Percentiles rank a stretch among this genome's conserved stretches.
Evolutionary conservation across 2,329 filamentous ascomycete species (phyloP).

Genomic region (Aspergillus oerlinghausenensis): DNA sequence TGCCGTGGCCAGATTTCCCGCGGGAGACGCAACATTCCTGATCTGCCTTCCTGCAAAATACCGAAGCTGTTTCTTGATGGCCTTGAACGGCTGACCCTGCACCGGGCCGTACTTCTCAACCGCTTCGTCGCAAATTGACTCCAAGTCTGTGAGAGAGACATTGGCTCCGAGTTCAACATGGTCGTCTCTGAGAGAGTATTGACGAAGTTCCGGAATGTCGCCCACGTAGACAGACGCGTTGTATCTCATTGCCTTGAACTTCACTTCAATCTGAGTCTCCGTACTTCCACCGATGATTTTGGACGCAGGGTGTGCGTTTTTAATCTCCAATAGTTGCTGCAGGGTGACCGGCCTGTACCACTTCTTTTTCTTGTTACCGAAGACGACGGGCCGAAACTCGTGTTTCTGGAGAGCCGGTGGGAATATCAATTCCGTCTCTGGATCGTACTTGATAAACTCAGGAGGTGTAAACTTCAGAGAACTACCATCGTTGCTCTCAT

Average conservation of each 20-base stretch:
- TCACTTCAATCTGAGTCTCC: slow-evolving; percentile 96
- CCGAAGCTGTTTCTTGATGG: slow-evolving; percentile 86
- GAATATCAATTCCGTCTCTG: slow-evolving; percentile 92
- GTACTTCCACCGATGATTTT: slow-evolving; percentile 96
- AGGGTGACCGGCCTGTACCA: slow-evolving; percentile 90
- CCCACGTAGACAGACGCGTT: slow-evolving; percentile 86
- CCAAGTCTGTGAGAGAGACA: slow-evolving; percentile 84
- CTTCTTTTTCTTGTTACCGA: slow-evolving; percentile 89
- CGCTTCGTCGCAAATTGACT: slow-evolving; percentile 75
- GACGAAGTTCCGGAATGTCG: slow-evolving; percentile 82
- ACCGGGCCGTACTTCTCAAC: slow-evolving; percentile 69
- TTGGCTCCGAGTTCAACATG: slow-evolving; percentile 91
- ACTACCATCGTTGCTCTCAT: slow-evolving; percentile 32
- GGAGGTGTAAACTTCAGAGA: slow-evolving; percentile 70
- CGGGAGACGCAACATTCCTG: slow-evolving; percentile 93
- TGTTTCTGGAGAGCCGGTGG: slow-evolving; percentile 80
- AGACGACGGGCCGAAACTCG: slow-evolving; percentile 72
- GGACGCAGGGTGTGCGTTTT: slow-evolving; percentile 73
- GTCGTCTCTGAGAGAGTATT: slow-evolving; percentile 74
- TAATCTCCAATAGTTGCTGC: slow-evolving; percentile 86
- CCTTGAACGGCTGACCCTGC: slow-evolving; percentile 75
- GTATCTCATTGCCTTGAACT: slow-evolving; percentile 93
- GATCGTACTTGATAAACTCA: slow-evolving; percentile 89
- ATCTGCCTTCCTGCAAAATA: slow-evolving; percentile 96
- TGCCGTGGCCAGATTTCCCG: slow-evolving; percentile 88